Conservation (phyloP, 2,329 filamentous ascomycete species). For the Orbilia oligospora region DNA sequence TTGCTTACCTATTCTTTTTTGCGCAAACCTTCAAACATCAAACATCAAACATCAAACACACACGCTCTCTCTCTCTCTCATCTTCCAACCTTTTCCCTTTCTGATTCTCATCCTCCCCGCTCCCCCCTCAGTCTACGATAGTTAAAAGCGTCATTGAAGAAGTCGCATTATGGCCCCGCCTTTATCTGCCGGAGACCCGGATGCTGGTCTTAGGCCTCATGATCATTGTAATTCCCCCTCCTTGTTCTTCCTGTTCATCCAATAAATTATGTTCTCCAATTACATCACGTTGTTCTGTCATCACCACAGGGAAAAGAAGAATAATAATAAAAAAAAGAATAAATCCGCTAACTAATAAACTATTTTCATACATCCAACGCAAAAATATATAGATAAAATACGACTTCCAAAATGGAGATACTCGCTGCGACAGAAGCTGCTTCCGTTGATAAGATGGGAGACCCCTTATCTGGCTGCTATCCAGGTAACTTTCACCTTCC, state of each 20-base stretch:
- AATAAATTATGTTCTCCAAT: slow-evolving; percentile 1
- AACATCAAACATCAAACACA: background rate
- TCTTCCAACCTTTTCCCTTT: background rate
- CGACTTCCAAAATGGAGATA: slow-evolving; percentile 92
- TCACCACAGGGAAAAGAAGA: background rate
- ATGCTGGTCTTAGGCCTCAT: slow-evolving; percentile 62
- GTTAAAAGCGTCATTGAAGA: background rate
- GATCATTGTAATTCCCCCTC: slow-evolving; percentile 61
- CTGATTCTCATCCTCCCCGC: background rate
- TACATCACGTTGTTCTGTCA: slow-evolving; percentile 8
- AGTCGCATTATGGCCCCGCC: slow-evolving; percentile 32
- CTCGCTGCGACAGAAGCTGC: slow-evolving; percentile 80
- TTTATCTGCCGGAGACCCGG: slow-evolving; percentile 46
- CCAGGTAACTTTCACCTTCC: slow-evolving; percentile 72
- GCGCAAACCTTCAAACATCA: background rate
- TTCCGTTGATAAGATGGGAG: slow-evolving; percentile 93
- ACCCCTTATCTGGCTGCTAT: slow-evolving; percentile 92
- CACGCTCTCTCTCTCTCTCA: too few relatives aligned
- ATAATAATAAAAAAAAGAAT: background rate
- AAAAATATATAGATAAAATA: slow-evolving; percentile 76
- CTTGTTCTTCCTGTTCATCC: background rate
- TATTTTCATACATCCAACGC: background rate
- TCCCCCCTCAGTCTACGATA: background rate
- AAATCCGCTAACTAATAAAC: background rate
- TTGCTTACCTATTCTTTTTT: background rate